Percentiles rank a stretch among this genome's conserved stretches.
phyloP scores from a whole-genome alignment of 2,329 filamentous ascomycete genomes.

The Dothideomycetes sp. region DNA sequence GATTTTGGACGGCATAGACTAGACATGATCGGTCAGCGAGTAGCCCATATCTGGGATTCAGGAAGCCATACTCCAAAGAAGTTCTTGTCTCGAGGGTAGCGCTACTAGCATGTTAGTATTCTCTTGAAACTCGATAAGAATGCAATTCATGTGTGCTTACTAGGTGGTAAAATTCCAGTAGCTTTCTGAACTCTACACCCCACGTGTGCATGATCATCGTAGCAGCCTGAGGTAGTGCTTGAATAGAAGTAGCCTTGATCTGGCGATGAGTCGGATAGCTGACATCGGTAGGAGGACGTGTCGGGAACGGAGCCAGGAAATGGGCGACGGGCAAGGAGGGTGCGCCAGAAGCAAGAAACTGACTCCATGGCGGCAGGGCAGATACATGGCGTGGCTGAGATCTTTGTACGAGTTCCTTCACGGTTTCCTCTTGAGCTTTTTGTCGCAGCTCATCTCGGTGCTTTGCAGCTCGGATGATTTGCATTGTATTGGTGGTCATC shows the following conservation, averaged over 20 bases:
- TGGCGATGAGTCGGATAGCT: slow-evolving; percentile 1
- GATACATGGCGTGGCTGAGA: neutral
- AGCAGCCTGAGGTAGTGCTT: slow-evolving; percentile 3
- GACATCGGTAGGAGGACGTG: slow-evolving; percentile 1
- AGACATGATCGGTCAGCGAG: neutral
- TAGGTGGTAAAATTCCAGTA: slow-evolving; percentile 1
- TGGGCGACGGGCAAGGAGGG: neutral
- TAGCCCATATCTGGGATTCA: too few species aligned
- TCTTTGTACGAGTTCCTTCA: neutral
- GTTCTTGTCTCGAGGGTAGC: slow-evolving; percentile 1
- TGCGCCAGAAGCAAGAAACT: slow-evolving; percentile 1
- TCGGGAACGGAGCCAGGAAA: slow-evolving; percentile 1
- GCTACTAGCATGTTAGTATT: slow-evolving; percentile 1
- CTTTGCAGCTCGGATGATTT: slow-evolving; percentile 1
- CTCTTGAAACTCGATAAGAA: neutral
- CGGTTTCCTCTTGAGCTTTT: neutral
- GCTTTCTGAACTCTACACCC: neutral
- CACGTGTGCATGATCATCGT: neutral
- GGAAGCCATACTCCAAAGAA: slow-evolving; percentile 2
- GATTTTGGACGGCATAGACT: slow-evolving; percentile 1
- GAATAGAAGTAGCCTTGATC: neutral
- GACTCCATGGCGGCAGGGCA: neutral
- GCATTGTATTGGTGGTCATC: neutral
- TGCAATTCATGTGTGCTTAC: neutral
- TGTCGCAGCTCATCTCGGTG: neutral